A percentile compares a stretch with the other conserved stretches of the same genome.
These are phyloP conservation scores for Hortiboletus rubellus DNA, from an alignment of 1,284 basidiomycete genomes.

Conservation along the genomic window DNA sequence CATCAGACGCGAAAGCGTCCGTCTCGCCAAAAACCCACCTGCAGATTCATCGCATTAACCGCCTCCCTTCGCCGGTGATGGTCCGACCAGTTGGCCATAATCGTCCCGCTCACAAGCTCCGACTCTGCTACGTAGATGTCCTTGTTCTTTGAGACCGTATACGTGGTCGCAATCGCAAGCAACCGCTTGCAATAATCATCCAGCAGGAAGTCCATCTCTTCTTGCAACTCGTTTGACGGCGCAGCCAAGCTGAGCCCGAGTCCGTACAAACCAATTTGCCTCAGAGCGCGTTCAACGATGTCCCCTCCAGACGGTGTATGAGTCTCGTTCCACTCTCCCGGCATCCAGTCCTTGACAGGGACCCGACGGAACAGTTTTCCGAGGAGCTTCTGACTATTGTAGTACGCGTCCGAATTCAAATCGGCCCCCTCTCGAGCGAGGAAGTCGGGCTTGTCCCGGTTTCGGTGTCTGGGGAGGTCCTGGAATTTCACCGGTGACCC, in stretches of 20 bases:
- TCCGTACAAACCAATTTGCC: constrained; percentile 20
- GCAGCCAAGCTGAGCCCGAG: constrained; percentile 32
- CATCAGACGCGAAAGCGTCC: not conserved
- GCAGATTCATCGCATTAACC: constrained; percentile 43
- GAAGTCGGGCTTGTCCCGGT: constrained; percentile 41
- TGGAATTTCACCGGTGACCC: constrained; percentile 54
- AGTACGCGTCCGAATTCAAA: constrained; percentile 29
- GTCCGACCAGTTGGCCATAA: constrained; percentile 43
- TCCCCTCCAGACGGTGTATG: constrained; percentile 31
- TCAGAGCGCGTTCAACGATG: constrained; percentile 26
- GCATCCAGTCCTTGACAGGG: constrained; percentile 34
- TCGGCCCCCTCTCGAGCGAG: constrained; percentile 40
- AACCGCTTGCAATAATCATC: constrained; percentile 39
- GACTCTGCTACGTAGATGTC: constrained; percentile 39
- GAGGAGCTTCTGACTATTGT: constrained; percentile 40
- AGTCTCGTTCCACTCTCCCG: constrained; percentile 23
- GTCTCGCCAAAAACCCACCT: constrained; percentile 29
- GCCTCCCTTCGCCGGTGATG: constrained; percentile 40
- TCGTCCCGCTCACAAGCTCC: constrained; percentile 46
- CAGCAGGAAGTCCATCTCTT: constrained; percentile 40
- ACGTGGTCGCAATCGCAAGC: constrained; percentile 35
- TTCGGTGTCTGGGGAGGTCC: constrained; percentile 48
- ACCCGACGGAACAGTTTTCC: constrained; percentile 42
- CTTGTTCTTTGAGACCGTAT: constrained; percentile 38
- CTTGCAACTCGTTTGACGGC: constrained; percentile 29